These are phyloP conservation scores for Lipomyces orientalis DNA, from an alignment of 805 yeast species.

Conservation along the genomic window DNA sequence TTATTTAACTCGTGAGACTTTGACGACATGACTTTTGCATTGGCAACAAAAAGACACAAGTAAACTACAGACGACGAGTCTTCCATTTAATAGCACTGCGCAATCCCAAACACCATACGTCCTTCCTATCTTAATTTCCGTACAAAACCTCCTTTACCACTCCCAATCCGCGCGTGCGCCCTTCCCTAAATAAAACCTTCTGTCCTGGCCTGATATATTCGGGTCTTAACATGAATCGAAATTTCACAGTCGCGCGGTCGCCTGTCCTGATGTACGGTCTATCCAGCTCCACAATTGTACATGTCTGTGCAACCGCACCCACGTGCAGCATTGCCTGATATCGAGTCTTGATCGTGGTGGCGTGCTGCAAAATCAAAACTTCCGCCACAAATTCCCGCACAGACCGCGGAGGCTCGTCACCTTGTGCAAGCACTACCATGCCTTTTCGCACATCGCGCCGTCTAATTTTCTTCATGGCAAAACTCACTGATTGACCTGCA, in stretches of 20 bases:
- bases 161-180: constrained; percentile 38
- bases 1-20: no score
- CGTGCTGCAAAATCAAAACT: constrained; percentile 36
- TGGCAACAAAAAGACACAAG: not conserved
- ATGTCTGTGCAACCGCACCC: constrained; percentile 37
- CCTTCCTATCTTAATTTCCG: constrained; percentile 11
- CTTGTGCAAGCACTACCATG: constrained; percentile 31
- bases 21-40: not conserved
- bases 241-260: constrained; percentile 35
- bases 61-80: no score
- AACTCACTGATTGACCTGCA: constrained; percentile 37
- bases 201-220: constrained; percentile 34
- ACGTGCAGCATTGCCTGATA: constrained; percentile 39
- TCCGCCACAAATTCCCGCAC: constrained; percentile 37
- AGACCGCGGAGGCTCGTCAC: constrained; percentile 25
- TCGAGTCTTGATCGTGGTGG: constrained; percentile 35
- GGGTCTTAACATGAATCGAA: constrained; percentile 34
- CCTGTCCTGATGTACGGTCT: constrained; percentile 37
- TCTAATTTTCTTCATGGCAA: constrained; percentile 34
- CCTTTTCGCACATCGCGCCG: constrained; percentile 37
- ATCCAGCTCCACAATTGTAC: constrained; percentile 34
- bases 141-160: constrained; percentile 33
- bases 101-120: not conserved
- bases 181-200: constrained; percentile 37
- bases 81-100: not conserved